phyloP scores from a whole-genome alignment of 305 asterid species.

The Solanum hybrid region DNA sequence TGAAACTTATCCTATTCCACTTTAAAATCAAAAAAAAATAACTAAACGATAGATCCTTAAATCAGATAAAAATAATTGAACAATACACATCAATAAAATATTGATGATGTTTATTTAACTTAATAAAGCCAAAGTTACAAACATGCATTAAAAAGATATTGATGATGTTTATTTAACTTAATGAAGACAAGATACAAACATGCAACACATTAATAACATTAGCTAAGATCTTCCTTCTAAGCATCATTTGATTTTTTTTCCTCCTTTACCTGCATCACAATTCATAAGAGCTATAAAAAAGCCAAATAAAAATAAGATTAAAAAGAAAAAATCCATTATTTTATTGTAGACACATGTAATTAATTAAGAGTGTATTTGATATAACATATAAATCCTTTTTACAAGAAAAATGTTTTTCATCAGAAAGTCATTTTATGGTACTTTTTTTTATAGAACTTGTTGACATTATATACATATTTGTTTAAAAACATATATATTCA shows the following conservation, averaged over 20 bases:
- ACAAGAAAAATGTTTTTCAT: neutral
- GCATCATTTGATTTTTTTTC: neutral
- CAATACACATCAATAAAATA: neutral
- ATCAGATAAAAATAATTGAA: neutral
- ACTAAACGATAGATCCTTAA: too few relatives aligned
- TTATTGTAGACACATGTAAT: neutral
- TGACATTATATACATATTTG: neutral
- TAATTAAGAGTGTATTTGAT: neutral
- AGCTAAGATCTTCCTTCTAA: neutral
- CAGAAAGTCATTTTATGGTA: neutral
- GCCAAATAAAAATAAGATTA: neutral
- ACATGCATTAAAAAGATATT: neutral
- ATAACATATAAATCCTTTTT: neutral
- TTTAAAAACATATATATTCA: neutral
- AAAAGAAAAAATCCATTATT: neutral
- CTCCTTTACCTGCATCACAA: neutral
- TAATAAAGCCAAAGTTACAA: neutral
- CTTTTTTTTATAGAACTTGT: neutral
- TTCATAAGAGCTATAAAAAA: neutral
- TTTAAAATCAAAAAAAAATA: neutral
- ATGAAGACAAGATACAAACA: neutral
- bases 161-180: neutral
- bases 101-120: neutral
- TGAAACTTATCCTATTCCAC: neutral
- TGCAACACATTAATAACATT: neutral